Percentiles rank a stretch among this genome's conserved stretches.
phyloP scores from a whole-genome alignment of 208 protist genomes.

The Borovskyia barvae region DNA sequence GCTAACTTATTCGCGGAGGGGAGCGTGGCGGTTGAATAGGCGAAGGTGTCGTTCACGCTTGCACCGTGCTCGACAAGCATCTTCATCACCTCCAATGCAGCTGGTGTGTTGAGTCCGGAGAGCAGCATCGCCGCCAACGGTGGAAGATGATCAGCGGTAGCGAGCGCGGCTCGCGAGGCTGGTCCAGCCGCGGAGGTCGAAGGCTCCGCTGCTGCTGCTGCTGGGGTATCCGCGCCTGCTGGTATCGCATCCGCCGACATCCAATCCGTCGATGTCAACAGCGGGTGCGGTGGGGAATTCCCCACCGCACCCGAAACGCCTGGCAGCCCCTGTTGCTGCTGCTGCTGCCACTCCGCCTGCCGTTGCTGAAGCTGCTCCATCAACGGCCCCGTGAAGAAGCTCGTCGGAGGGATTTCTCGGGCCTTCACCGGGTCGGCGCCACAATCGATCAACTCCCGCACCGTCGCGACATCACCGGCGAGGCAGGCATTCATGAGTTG shows the following conservation, averaged over 20 bases:
- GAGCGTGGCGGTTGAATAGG: conserved; percentile 14
- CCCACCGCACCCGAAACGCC: no score
- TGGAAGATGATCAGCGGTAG: conserved; percentile 3
- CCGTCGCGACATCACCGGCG: conserved; percentile 32
- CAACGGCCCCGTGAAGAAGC: conserved; percentile 10
- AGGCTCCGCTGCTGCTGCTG: no score
- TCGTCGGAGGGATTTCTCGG: conserved; percentile 51
- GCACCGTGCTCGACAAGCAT: conserved; percentile 56
- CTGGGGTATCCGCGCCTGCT: no score
- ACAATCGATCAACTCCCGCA: conserved; percentile 41
- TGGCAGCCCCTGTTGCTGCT: neutral
- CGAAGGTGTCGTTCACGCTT: conserved; percentile 44
- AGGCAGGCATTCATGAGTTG: conserved; percentile 74
- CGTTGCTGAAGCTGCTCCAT: conserved; percentile 6
- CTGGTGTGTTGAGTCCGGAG: conserved; percentile 29
- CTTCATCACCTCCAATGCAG: conserved; percentile 40
- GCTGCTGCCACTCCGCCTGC: neutral
- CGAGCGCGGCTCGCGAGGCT: neutral
- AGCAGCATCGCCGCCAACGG: conserved; percentile 45
- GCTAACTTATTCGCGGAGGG: neutral
- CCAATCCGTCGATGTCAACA: no score
- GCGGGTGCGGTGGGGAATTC: no score
- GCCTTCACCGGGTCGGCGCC: conserved; percentile 58
- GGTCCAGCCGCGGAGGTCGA: no score
- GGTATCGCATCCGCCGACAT: no score